These are phyloP conservation scores for Metarhizium humberi DNA, from an alignment of 2,329 filamentous ascomycete species.

Conservation along the genomic window DNA sequence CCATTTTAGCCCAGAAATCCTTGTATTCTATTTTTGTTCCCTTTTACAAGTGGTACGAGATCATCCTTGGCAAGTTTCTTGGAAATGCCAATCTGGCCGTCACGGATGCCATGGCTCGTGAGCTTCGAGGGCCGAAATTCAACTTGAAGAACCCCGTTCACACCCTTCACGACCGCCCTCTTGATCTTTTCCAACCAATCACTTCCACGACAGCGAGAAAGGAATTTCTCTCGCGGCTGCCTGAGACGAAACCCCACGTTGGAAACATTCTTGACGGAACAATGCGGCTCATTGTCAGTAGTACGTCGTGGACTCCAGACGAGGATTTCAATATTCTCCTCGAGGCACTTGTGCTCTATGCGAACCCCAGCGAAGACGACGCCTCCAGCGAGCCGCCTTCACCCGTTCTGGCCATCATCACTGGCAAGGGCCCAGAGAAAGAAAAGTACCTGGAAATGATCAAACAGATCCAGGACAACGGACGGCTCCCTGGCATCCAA, in stretches of 20 bases:
- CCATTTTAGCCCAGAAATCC: constrained; percentile 63
- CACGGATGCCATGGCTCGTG: constrained; percentile 75
- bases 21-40: constrained; percentile 65
- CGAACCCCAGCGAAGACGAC: constrained; percentile 31
- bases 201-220: constrained; percentile 33
- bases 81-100: constrained; percentile 73
- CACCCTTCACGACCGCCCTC: constrained; percentile 79
- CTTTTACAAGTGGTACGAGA: constrained; percentile 71
- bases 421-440: constrained; percentile 84
- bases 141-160: constrained; percentile 54
- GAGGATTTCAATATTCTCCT: constrained; percentile 90
- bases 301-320: constrained; percentile 94
- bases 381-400: constrained; percentile 32
- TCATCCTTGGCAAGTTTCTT: constrained; percentile 56
- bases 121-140: constrained; percentile 58
- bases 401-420: constrained; percentile 84
- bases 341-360: constrained; percentile 70
- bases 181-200: constrained; percentile 70
- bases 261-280: constrained; percentile 47
- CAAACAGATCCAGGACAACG: constrained; percentile 45
- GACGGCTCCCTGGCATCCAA: constrained; percentile 58
- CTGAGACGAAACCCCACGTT: constrained; percentile 53
- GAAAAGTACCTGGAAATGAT: constrained; percentile 64
- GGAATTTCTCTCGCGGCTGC: constrained; percentile 54
- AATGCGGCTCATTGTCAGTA: constrained; percentile 72